Evolutionary conservation across 163 green algal genomes (phyloP), one percentile per base, ranked within the genome.

Genomic region (Volvox carteri): DNA sequence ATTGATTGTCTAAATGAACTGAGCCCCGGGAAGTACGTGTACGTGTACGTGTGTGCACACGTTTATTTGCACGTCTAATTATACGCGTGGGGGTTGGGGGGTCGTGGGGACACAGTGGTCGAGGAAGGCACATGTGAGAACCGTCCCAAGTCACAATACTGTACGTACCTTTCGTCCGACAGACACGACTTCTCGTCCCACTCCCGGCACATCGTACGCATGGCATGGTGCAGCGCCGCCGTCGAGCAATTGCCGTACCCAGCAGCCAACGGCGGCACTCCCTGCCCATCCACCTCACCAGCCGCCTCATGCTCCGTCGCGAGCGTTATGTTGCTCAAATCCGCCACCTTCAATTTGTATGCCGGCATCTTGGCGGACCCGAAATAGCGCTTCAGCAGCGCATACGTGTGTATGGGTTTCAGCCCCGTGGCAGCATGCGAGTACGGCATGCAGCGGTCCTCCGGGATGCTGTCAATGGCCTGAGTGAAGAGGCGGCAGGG

Each of bases 361-460:
- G 65, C 30, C 5, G 56, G 19, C 56, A 67, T 19, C 68, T 52
- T 41, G 11, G 5, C 74, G n/a, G 46, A 33, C 0, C 78, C 78
- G 41, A 76, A 86, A 37, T 65, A 37, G 12, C 60, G 60, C 42
- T 65, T 65, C 42, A 86, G 2, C 41, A 86, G 48, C 30, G 67
- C 60, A 65, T 86, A 86, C 41, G 56, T 35, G 16, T 85, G 35
- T 37, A 23, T 2, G 6, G 70, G 70, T 8, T 1, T 30, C 39
- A 78, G 70, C 37, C 39, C 37, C 30, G 67, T 21, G 18, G 67
- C 67, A 11, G 37, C 35, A 33, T 8, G 33, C 11, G 41, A 11
- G 1, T 62, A 42, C 2, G 60, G 78, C 78, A 86, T 62, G 78
- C 78, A 86, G 14, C 78, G 58, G 44, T 86, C 78, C 42, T 78